These are phyloP conservation scores for Musa acuminata DNA, from an alignment of 176 grass and related monocot species.

Conservation along the genomic window DNA sequence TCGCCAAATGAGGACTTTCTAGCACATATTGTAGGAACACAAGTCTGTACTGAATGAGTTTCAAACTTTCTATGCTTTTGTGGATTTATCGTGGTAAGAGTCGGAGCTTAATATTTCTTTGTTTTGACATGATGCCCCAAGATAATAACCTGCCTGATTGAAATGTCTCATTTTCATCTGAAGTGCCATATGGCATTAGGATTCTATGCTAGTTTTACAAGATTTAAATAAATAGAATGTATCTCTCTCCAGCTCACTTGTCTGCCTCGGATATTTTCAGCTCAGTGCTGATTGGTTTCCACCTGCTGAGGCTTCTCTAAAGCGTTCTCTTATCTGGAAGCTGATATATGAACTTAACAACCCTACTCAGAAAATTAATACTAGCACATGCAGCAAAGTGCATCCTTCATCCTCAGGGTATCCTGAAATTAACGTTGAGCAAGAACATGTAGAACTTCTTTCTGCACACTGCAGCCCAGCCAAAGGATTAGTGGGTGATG, in stretches of 20 bases:
- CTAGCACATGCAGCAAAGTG: constrained; percentile 19
- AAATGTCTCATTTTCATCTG: too few species aligned
- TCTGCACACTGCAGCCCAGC: constrained; percentile 26
- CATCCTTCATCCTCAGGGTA: constrained; percentile 26
- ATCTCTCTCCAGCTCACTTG: neutral
- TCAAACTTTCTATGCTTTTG: too few species aligned
- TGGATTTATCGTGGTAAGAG: too few species aligned
- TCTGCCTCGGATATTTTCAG: constrained; percentile 37
- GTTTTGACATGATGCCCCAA: too few species aligned
- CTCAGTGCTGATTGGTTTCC: constrained; percentile 75
- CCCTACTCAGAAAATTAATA: constrained; percentile 23
- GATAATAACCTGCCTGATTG: too few species aligned
- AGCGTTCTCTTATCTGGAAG: constrained; percentile 64
- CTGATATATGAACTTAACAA: constrained; percentile 48
- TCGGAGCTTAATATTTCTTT: too few species aligned
- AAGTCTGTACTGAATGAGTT: too few species aligned
- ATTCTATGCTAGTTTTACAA: neutral
- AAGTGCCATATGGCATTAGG: too few species aligned
- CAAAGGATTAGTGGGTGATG: constrained; percentile 22
- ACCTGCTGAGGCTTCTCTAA: constrained; percentile 80
- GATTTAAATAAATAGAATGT: neutral
- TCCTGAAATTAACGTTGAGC: constrained; percentile 35
- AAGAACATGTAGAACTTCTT: constrained; percentile 37
- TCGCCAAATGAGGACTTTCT: too few species aligned
- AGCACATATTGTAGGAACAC: too few species aligned